Evolutionary conservation across 345 rosid genomes (phyloP).

Genomic region (Eucalyptus brandiana): DNA sequence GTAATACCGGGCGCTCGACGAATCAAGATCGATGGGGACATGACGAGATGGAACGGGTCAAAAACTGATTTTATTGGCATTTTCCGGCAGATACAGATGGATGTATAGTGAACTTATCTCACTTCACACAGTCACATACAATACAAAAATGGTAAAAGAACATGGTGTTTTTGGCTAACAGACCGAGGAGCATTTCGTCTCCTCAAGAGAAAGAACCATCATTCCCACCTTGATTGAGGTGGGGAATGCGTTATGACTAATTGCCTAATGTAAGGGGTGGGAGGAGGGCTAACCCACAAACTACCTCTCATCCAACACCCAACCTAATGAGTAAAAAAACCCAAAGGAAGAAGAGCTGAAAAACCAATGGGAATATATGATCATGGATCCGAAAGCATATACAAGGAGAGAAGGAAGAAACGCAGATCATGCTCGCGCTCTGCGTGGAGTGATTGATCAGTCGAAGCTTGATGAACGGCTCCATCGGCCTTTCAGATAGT

Average conservation of each 20-base stretch:
- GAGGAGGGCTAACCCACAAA: conserved; percentile 63
- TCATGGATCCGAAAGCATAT: neutral
- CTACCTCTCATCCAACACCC: conserved; percentile 72
- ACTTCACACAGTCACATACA: neutral
- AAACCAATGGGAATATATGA: neutral
- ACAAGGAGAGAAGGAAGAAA: neutral
- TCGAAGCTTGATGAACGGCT: conserved; percentile 92
- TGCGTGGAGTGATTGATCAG: conserved; percentile 6
- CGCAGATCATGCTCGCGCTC: neutral
- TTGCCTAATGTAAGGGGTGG: conserved; percentile 12
- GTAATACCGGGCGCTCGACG: neutral
- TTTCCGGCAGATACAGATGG: neutral
- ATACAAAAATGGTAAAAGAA: neutral
- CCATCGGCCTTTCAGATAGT: conserved; percentile 83
- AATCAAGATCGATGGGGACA: neutral
- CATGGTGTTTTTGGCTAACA: neutral
- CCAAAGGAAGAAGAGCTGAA: neutral
- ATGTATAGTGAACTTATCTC: neutral
- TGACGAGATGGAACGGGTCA: neutral
- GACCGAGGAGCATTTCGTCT: neutral
- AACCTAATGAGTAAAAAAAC: neutral
- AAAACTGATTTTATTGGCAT: neutral
- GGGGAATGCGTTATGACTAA: neutral
- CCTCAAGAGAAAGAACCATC: neutral
- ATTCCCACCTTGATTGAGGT: neutral